Base-by-base conservation (phyloP, 1,284 basidiomycete genomes). In the Tilletia setariae region DNA sequence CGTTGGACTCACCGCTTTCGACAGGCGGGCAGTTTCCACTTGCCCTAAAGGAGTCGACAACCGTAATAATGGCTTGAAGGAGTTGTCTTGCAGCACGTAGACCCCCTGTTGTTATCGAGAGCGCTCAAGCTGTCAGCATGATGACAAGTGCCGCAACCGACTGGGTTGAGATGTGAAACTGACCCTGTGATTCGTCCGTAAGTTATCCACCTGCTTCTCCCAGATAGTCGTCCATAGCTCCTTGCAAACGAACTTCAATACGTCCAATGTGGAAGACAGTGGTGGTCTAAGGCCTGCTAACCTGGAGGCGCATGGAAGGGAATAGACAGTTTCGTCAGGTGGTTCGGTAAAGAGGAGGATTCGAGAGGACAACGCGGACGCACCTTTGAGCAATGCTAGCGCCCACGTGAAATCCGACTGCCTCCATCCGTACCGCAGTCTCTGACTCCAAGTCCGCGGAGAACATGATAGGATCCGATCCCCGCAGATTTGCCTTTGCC, bases 211-310 rank as follows among this genome's bases (percentile, higher is more conserved):
- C 82, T 96, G 94, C 80, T 95, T 94, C 68, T 92, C 90, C 90
- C 90, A 94, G 67, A 89, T 89, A 2, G 89, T 86, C 0, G 86
- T 86, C 92, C 92, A 94, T n/a, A 96, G 85, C 72, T 97, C 94
- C 81, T 97, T 97, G 85, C 94, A 97, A 70, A 97, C 87, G 79
- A 96, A 96, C 83, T 97, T 97, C 84, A 97, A 90, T 16, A 89
- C 89, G 75, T 97, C 94, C 9, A 97, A 86, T 1, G 93, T 91
- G 75, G 94, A 90, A 0, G 87, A 83, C 73, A 95, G 91, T 56
- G 91, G 86, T 40, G 89, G 85, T 70, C 89, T 86, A 69, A 92
- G 90, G 35, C 89, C 87, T 76, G 89, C 90, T 69, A 95, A 82
- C 70, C 91, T 93, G 77, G 44, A 51, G 28, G 42, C n/a, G 16